These are phyloP conservation scores for Aspergillus aculeatinus DNA, from an alignment of 2,329 filamentous ascomycete species.

Conservation along the genomic window DNA sequence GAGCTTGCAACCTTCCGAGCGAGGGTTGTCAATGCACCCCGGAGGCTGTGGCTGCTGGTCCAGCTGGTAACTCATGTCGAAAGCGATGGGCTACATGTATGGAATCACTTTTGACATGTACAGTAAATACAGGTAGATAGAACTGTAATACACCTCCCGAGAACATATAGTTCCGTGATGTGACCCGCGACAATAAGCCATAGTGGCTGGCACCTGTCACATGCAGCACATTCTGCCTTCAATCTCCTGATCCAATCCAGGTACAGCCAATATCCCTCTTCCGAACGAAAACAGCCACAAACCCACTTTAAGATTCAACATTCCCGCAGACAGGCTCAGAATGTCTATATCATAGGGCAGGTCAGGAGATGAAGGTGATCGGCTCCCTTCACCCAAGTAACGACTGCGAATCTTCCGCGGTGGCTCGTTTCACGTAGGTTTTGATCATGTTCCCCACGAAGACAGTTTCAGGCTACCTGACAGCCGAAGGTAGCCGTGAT, in stretches of 20 bases:
- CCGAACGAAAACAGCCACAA: too few relatives aligned
- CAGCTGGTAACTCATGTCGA: not conserved
- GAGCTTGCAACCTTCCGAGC: not conserved
- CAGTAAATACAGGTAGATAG: not conserved
- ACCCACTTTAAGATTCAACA: not conserved
- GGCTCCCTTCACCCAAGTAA: not conserved
- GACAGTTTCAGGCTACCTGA: not conserved
- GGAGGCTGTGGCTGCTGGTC: not conserved
- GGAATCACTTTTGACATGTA: not conserved
- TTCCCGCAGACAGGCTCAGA: too few relatives aligned
- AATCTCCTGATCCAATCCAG: too few relatives aligned
- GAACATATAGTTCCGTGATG: not conserved
- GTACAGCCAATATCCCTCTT: too few relatives aligned
- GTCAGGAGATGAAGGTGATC: not conserved
- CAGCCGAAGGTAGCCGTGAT: not conserved
- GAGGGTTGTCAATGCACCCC: not conserved
- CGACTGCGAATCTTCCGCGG: not conserved
- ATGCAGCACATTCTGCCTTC: not conserved
- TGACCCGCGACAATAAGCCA: not conserved
- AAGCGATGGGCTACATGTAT: too few relatives aligned
- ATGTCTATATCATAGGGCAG: not conserved
- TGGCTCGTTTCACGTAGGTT: not conserved
- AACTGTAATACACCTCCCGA: not conserved
- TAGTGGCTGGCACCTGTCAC: not conserved
- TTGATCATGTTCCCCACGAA: too few relatives aligned